Evolutionary conservation across 2,329 filamentous ascomycete species (phyloP).

Genomic region (Pyrenophora seminiperda): DNA sequence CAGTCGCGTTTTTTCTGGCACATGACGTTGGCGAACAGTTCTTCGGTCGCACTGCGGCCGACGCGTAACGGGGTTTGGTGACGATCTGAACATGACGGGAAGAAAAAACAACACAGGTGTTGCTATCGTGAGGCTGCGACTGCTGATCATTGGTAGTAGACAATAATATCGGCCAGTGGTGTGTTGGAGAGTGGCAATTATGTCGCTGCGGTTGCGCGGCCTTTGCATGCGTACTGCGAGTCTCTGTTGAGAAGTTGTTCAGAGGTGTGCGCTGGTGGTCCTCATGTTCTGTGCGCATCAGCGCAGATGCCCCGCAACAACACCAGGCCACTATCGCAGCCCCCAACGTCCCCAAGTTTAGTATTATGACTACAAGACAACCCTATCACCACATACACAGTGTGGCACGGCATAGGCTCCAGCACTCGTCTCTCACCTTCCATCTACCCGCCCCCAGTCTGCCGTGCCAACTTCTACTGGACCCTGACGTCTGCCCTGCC

Average conservation of each 20-base stretch:
- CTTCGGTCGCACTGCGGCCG: constrained; percentile 10
- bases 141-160: background rate
- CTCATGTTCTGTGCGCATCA: background rate
- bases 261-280: background rate
- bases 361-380: no score
- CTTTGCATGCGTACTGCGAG: no score
- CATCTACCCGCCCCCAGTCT: no score
- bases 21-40: background rate
- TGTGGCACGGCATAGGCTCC: no score
- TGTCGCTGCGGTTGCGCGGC: background rate
- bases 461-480: background rate
- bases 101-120: background rate
- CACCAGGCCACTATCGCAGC: constrained; percentile 1
- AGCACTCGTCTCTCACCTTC: no score
- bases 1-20: background rate
- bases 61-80: constrained; percentile 4
- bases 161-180: constrained; percentile 3
- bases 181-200: constrained; percentile 5
- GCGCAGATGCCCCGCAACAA: constrained; percentile 12
- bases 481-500: constrained; percentile 18
- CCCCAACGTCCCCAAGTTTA: no score
- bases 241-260: background rate
- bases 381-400: no score
- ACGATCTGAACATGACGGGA: constrained; percentile 3
- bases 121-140: constrained; percentile 9